A percentile compares a stretch with the other conserved stretches of the same genome.
phyloP scores from a whole-genome alignment of 108 stramenopile genomes.

The Fistulifera pelliculosa region DNA sequence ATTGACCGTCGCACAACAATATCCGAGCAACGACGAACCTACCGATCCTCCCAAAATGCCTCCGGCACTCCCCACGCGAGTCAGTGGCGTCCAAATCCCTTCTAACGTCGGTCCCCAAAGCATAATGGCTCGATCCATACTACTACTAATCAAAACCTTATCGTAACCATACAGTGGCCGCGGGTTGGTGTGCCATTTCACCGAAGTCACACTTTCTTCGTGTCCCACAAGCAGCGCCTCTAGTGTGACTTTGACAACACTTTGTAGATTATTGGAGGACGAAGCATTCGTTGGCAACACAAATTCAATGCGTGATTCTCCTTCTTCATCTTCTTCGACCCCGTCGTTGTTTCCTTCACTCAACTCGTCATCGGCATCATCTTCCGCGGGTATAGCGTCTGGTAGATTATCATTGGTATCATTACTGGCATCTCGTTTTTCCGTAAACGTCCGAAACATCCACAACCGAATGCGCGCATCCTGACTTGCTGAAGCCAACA shows the following conservation, averaged over 20 bases:
- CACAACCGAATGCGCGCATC: slow-evolving; percentile 80
- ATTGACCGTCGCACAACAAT: slow-evolving; percentile 42
- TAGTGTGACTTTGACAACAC: slow-evolving; percentile 40
- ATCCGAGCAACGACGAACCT: slow-evolving; percentile 71
- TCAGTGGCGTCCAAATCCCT: slow-evolving; percentile 74
- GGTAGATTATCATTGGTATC: not conserved
- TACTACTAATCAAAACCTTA: slow-evolving; percentile 53
- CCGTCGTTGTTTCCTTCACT: slow-evolving; percentile 32
- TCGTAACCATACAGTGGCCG: slow-evolving; percentile 27
- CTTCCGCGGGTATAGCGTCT: slow-evolving; percentile 10
- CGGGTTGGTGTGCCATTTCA: slow-evolving; percentile 50
- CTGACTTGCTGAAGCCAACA: slow-evolving; percentile 76
- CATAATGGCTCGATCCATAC: slow-evolving; percentile 81
- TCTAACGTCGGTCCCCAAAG: slow-evolving; percentile 51
- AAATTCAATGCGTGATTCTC: slow-evolving; percentile 58
- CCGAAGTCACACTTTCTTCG: slow-evolving; percentile 74
- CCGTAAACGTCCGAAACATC: slow-evolving; percentile 37
- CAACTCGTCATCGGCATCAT: slow-evolving; percentile 14
- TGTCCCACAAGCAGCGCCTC: slow-evolving; percentile 82
- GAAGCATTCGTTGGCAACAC: not conserved
- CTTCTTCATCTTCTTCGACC: slow-evolving; percentile 54
- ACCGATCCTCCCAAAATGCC: slow-evolving; percentile 78
- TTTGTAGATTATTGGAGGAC: not conserved
- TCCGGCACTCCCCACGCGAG: slow-evolving; percentile 83
- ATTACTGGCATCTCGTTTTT: not conserved